These are phyloP conservation scores for Fusarium agapanthi DNA, from an alignment of 2,329 filamentous ascomycete species.

Conservation along the genomic window DNA sequence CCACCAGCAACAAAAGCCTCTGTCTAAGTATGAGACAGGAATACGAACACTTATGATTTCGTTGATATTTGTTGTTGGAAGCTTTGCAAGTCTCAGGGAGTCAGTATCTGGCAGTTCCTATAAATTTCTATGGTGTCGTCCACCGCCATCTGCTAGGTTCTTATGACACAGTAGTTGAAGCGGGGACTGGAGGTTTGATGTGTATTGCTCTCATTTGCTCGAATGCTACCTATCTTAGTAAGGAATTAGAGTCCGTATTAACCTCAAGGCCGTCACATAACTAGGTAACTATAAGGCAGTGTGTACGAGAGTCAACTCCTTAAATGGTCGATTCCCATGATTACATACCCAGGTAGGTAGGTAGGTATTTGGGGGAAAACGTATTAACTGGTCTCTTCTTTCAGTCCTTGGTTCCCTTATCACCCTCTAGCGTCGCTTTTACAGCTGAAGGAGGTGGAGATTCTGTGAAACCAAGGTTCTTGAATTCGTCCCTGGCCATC, in stretches of 20 bases:
- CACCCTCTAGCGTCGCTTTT: slow-evolving; percentile 45
- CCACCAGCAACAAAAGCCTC: slow-evolving; percentile 34
- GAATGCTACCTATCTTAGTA: slow-evolving; percentile 7
- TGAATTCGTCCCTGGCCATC: slow-evolving; percentile 95
- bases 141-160: slow-evolving; percentile 19
- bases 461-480: slow-evolving; percentile 81
- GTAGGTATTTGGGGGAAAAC: neutral
- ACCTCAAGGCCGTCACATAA: neutral
- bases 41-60: slow-evolving; percentile 17
- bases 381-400: slow-evolving; percentile 43
- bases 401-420: slow-evolving; percentile 48
- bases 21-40: slow-evolving; percentile 10
- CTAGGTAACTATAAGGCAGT: neutral
- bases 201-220: slow-evolving; percentile 43
- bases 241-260: neutral
- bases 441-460: slow-evolving; percentile 29
- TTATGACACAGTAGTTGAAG: slow-evolving; percentile 22
- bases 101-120: slow-evolving; percentile 5
- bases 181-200: slow-evolving; percentile 37
- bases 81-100: neutral
- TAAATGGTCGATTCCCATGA: slow-evolving; percentile 41
- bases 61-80: neutral
- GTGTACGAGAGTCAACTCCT: neutral
- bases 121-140: slow-evolving; percentile 17
- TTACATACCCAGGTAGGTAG: neutral